Evolutionary conservation across 108 stramenopile genomes (phyloP).

Genomic region (Cyclotella cryptica): DNA sequence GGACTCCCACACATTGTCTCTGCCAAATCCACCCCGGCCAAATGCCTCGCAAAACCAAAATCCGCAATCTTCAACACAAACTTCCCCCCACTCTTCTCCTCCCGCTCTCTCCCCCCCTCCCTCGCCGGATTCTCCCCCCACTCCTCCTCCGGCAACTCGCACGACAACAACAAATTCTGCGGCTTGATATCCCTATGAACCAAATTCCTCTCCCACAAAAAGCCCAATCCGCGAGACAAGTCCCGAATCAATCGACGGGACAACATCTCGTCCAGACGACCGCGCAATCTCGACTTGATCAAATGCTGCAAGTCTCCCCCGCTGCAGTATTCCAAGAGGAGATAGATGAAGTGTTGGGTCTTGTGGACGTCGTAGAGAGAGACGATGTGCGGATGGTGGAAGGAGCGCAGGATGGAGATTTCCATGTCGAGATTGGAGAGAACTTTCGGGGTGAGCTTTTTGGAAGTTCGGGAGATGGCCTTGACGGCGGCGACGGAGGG

Average conservation of each 20-base stretch:
- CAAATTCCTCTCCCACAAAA: constrained; percentile 86
- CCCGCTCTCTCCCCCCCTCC: constrained; percentile 42
- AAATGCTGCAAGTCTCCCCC: constrained; percentile 94
- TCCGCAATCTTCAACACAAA: constrained; percentile 95
- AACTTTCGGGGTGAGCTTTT: constrained; percentile 94
- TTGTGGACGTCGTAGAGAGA: constrained; percentile 86
- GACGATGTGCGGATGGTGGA: constrained; percentile 93
- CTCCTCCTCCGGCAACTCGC: constrained; percentile 69
- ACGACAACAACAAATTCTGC: constrained; percentile 94
- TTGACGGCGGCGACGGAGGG: constrained; percentile 88
- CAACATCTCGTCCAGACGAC: constrained; percentile 79
- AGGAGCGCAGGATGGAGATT: constrained; percentile 93
- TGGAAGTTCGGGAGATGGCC: constrained; percentile 84
- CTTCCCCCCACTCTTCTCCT: constrained; percentile 30
- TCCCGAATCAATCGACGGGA: constrained; percentile 92
- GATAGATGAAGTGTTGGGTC: constrained; percentile 88
- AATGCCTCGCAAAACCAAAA: constrained; percentile 98
- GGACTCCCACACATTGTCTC: constrained; percentile 98
- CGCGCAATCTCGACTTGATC: constrained; percentile 77
- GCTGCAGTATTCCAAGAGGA: constrained; percentile 95
- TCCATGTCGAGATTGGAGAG: constrained; percentile 96
- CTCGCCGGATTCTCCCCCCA: constrained; percentile 67
- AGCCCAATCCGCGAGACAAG: constrained; percentile 88
- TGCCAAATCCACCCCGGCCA: constrained; percentile 90
- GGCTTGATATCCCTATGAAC: constrained; percentile 98